Evolutionary conservation across 768 basidiomycete species (phyloP), one percentile per base, ranked within the genome.

Genomic region (Pleurotus salmoneostramineus): DNA sequence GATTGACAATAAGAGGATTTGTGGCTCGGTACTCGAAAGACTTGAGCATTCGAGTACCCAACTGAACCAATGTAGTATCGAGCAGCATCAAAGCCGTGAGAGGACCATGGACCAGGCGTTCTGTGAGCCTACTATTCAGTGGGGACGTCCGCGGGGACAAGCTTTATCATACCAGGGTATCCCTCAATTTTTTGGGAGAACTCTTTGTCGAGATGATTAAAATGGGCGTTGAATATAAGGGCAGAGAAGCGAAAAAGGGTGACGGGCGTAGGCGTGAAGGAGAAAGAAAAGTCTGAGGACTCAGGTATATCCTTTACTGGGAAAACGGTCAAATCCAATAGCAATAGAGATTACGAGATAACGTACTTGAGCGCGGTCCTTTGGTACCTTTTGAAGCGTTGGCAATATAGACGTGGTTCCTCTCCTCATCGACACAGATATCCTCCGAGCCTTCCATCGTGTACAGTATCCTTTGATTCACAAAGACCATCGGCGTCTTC

Each of bases 171-270:
- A 84, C 89, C 90, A 60, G 85, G 80, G 62, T 91, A 91, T 7
- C 89, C 89, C 70, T 93, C 89, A n/a, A 74, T 76, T 27, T 72
- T 69, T 43, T 80, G 82, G 5, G 88, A 83, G 66, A 85, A 91
- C 27, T 85, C 82, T 58, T 83, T 83, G 71, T 93, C 90, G 27
- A 93, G 80, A 69, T 94, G 92, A 61, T 93, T 90, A 61, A 84
- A 79, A 62, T 94, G 92, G 12, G 83, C 89, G 63, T 95, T 93
- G 74, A 91, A 92, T 63, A 87, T 93, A 15, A 94, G 75, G 21
- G 92, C 90, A 3, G 90, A 93, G 72, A 88, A 94, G 21, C 90
- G 84, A 74, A 94, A 94, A n/a, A 93, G 74, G 0, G 87, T 91
- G 10, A 85, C 83, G 40, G 83, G 71, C 21, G 81, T 84, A 2